Percentiles rank a stretch among this genome's conserved stretches.
These are phyloP conservation scores for Leishmania turanica DNA, from an alignment of 208 protist genomes.

Conservation along the genomic window DNA sequence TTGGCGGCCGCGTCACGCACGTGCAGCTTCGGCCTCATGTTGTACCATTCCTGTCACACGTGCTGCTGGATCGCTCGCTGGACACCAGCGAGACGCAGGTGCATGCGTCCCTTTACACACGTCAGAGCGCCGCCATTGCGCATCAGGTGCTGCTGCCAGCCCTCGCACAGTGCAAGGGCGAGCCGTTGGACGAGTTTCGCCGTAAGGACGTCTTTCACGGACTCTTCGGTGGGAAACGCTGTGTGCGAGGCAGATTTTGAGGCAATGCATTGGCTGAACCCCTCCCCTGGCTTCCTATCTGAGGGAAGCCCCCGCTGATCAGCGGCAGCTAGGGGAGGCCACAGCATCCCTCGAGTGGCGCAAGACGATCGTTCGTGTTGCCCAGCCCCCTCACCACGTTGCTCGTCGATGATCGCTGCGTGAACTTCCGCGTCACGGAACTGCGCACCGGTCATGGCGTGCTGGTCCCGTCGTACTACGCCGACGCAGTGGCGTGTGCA, in stretches of 20 bases:
- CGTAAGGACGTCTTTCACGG: background rate
- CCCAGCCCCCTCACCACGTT: slow-evolving; percentile 44
- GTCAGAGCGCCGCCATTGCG: slow-evolving; percentile 37
- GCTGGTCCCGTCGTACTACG: slow-evolving; percentile 42
- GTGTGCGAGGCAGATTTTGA: slow-evolving; percentile 1
- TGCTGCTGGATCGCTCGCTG: slow-evolving; percentile 27
- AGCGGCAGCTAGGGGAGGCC: background rate
- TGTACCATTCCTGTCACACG: slow-evolving; percentile 28
- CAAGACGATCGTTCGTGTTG: slow-evolving; percentile 40
- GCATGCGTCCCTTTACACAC: slow-evolving; percentile 48
- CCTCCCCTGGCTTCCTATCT: background rate
- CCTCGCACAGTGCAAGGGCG: slow-evolving; percentile 2
- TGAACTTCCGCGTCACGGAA: slow-evolving; percentile 45
- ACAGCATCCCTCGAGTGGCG: slow-evolving; percentile 11
- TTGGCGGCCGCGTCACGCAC: background rate
- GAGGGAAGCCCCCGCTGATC: background rate
- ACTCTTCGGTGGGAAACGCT: slow-evolving; percentile 14
- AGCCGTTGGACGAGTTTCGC: background rate
- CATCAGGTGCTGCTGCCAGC: slow-evolving; percentile 24
- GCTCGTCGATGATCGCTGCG: slow-evolving; percentile 53
- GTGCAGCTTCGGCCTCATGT: slow-evolving; percentile 47
- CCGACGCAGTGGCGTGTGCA: background rate
- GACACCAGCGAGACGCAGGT: slow-evolving; percentile 33
- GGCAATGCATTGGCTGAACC: background rate
- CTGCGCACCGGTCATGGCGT: slow-evolving; percentile 44